Evolutionary conservation across 139 green algal genomes (phyloP).

Genomic region (Desmodesmus armatus): DNA sequence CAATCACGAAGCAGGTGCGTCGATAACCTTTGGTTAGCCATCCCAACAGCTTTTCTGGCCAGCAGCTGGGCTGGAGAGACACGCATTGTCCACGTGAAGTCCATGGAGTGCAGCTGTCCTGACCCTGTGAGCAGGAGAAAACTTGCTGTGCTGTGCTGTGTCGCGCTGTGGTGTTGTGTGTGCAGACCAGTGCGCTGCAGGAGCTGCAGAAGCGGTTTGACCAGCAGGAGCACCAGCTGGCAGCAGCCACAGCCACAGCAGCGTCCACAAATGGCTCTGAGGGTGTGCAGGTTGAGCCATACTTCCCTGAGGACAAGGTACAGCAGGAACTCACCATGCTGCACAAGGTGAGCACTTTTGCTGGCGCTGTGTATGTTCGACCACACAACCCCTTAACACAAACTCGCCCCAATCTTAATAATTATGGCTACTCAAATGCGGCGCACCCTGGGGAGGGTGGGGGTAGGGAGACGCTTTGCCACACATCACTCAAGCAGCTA

Average conservation of each 20-base stretch:
- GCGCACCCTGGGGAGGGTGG: too few relatives aligned
- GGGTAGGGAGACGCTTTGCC: too few relatives aligned
- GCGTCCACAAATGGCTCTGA: not conserved
- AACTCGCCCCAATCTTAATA: too few relatives aligned
- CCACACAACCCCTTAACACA: too few relatives aligned
- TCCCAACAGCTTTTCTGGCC: too few relatives aligned
- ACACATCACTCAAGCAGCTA: too few relatives aligned
- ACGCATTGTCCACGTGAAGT: too few relatives aligned
- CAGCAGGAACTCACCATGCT: constrained; percentile 20
- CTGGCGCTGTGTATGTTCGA: too few relatives aligned
- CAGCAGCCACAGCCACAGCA: constrained; percentile 7
- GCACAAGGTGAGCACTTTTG: constrained; percentile 13
- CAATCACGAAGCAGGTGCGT: constrained; percentile 36
- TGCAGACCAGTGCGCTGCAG: constrained; percentile 24
- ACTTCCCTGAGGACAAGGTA: constrained; percentile 12
- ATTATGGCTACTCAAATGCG: too few relatives aligned
- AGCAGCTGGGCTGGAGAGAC: too few relatives aligned
- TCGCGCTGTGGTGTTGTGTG: too few relatives aligned
- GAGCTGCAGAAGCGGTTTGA: constrained; percentile 37
- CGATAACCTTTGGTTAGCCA: too few relatives aligned
- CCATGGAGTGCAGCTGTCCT: not conserved
- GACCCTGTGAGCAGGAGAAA: not conserved
- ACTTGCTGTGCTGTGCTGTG: constrained; percentile 2
- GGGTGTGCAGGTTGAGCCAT: constrained; percentile 3
- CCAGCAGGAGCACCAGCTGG: constrained; percentile 41